These are phyloP conservation scores for Solanum chacoense DNA, from an alignment of 305 asterid species.

Conservation along the genomic window DNA sequence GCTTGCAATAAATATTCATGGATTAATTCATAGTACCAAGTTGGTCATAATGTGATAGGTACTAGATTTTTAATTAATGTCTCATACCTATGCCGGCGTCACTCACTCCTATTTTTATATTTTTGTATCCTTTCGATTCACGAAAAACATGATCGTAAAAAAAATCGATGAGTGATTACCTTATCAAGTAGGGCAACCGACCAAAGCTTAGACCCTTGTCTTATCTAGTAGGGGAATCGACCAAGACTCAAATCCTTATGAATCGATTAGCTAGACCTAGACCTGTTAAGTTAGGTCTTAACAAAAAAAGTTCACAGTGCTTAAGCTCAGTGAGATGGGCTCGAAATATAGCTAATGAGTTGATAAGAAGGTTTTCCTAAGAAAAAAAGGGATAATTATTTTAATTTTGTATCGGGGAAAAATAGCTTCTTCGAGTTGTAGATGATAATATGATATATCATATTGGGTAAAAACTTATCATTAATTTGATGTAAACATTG, in stretches of 20 bases:
- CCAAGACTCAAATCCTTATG: background rate
- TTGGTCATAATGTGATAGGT: background rate
- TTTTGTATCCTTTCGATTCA: background rate
- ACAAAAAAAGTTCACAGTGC: background rate
- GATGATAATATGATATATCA: background rate
- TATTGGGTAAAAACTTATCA: background rate
- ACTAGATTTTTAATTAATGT: background rate
- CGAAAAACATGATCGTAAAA: background rate
- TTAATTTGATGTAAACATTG: background rate
- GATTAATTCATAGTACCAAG: background rate
- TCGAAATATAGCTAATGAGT: background rate
- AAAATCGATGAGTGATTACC: too few relatives aligned
- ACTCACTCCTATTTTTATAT: background rate
- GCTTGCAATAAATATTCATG: background rate
- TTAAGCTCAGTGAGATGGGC: background rate
- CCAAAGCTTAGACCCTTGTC: background rate
- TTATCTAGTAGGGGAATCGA: background rate
- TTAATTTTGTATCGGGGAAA: background rate
- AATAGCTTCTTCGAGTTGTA: background rate
- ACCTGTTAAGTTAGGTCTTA: background rate
- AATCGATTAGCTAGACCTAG: background rate
- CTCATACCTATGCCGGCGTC: background rate
- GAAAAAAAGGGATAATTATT: background rate
- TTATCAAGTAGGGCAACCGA: background rate
- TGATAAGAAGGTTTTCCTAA: background rate